Evolutionary conservation across 495 filamentous ascomycete species (phyloP).

Genomic region (Sordaria brevicollis): DNA sequence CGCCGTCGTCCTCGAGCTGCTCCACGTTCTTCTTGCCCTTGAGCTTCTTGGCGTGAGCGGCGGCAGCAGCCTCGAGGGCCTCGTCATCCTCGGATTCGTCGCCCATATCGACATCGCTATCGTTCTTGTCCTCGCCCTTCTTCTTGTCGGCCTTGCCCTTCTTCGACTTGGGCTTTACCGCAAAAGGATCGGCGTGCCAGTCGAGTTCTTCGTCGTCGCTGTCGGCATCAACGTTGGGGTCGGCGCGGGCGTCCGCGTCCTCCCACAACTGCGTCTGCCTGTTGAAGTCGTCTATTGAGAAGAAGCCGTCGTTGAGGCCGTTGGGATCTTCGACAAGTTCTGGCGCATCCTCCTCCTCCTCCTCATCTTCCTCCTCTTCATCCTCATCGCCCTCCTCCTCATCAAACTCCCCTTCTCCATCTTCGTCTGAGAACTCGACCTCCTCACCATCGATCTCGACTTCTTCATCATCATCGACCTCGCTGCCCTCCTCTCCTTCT

Average conservation of each 20-base stretch:
- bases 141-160: slow-evolving; percentile 3
- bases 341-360: slow-evolving; percentile 27
- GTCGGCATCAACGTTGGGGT: slow-evolving; percentile 48
- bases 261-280: slow-evolving; percentile 80
- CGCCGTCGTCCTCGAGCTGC: slow-evolving; percentile 37
- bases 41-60: background rate
- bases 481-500: slow-evolving; percentile 33
- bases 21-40: slow-evolving; percentile 9
- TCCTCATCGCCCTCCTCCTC: slow-evolving; percentile 19
- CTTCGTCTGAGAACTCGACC: background rate
- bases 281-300: slow-evolving; percentile 97
- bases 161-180: slow-evolving; percentile 4
- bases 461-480: slow-evolving; percentile 28
- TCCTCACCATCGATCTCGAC: slow-evolving; percentile 18
- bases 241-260: slow-evolving; percentile 59
- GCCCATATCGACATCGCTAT: slow-evolving; percentile 19
- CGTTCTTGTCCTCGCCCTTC: slow-evolving; percentile 8
- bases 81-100: slow-evolving; percentile 37
- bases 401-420: slow-evolving; percentile 14
- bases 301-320: slow-evolving; percentile 88
- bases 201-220: slow-evolving; percentile 77
- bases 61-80: slow-evolving; percentile 1
- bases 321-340: slow-evolving; percentile 40
- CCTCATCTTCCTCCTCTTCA: slow-evolving; percentile 18
- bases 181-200: slow-evolving; percentile 65